Percentiles rank a stretch among this genome's conserved stretches.
These are phyloP conservation scores for Chenopodium suecicum DNA, from an alignment of 148 eudicot genomes.

Conservation along the genomic window DNA sequence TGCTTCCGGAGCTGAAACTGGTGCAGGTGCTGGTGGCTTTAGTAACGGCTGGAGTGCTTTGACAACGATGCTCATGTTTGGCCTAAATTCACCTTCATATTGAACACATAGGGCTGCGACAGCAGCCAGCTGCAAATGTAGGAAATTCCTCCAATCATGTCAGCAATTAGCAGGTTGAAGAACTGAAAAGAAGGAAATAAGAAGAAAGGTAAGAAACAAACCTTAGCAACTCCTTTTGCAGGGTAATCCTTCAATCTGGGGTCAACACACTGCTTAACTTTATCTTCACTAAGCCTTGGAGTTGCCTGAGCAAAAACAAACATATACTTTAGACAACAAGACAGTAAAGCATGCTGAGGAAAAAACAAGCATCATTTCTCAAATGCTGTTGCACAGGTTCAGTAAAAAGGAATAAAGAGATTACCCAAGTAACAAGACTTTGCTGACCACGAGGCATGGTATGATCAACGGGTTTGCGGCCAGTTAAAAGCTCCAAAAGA, in stretches of 20 bases:
- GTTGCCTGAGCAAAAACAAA: slow-evolving; percentile 39
- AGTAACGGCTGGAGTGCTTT: slow-evolving; percentile 71
- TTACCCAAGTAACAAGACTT: slow-evolving; percentile 74
- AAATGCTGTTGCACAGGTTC: neutral
- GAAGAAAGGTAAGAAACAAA: neutral
- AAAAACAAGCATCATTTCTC: neutral
- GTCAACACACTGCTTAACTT: slow-evolving; percentile 82
- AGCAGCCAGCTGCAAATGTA: slow-evolving; percentile 57
- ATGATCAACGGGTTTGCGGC: slow-evolving; percentile 71
- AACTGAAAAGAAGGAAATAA: neutral
- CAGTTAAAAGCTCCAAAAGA: slow-evolving; percentile 66
- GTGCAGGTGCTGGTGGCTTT: slow-evolving; percentile 42
- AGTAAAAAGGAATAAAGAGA: neutral
- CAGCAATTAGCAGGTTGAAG: neutral
- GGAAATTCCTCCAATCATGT: neutral
- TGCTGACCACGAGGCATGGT: slow-evolving; percentile 82
- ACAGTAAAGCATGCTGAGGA: neutral
- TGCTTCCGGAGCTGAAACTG: slow-evolving; percentile 15
- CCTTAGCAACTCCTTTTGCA: slow-evolving; percentile 71
- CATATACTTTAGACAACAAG: neutral
- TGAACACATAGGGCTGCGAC: slow-evolving; percentile 80
- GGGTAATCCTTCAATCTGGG: slow-evolving; percentile 72
- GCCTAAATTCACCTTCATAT: slow-evolving; percentile 75
- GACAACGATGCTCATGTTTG: slow-evolving; percentile 78
- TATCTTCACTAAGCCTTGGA: slow-evolving; percentile 81